Evolutionary conservation across 208 protist genomes (phyloP).

Genomic region (Leptomonas seymouri): DNA sequence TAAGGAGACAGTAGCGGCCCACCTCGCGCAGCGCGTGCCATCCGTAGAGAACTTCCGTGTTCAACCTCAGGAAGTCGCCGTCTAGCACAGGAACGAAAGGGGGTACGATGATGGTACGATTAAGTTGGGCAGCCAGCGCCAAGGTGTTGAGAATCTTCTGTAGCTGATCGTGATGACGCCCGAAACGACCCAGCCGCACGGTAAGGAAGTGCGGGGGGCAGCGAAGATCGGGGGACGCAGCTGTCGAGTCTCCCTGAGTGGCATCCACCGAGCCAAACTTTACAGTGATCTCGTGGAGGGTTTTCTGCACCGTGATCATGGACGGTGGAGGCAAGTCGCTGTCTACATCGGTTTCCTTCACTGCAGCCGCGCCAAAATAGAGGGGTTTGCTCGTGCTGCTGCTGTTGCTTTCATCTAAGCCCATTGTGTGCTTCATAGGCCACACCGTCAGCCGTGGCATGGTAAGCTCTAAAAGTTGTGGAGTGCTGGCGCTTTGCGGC

Average conservation of each 20-base stretch:
- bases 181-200: slow-evolving; percentile 20
- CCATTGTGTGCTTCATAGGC: neutral
- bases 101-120: slow-evolving; percentile 19
- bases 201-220: slow-evolving; percentile 21
- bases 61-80: slow-evolving; percentile 1
- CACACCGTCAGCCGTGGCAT: slow-evolving; percentile 17
- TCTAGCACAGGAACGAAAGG: slow-evolving; percentile 15
- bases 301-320: neutral
- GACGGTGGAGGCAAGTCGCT: slow-evolving; percentile 3
- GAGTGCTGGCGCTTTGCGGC: neutral
- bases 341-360: slow-evolving; percentile 12
- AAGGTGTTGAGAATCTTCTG: slow-evolving; percentile 22
- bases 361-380: slow-evolving; percentile 15
- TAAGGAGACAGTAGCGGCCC: slow-evolving; percentile 19
- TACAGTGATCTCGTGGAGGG: neutral
- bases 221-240: neutral
- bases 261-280: neutral
- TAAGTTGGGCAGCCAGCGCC: slow-evolving; percentile 14
- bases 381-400: neutral
- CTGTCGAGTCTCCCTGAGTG: neutral
- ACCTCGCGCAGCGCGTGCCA: slow-evolving; percentile 23
- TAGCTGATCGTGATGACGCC: slow-evolving; percentile 33
- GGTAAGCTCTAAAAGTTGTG: neutral
- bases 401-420: neutral
- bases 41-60: slow-evolving; percentile 18